Evolutionary conservation across 2,329 filamentous ascomycete species (phyloP), one percentile per base, ranked within the genome.

Genomic region (Aspergillus pseudoterreus): DNA sequence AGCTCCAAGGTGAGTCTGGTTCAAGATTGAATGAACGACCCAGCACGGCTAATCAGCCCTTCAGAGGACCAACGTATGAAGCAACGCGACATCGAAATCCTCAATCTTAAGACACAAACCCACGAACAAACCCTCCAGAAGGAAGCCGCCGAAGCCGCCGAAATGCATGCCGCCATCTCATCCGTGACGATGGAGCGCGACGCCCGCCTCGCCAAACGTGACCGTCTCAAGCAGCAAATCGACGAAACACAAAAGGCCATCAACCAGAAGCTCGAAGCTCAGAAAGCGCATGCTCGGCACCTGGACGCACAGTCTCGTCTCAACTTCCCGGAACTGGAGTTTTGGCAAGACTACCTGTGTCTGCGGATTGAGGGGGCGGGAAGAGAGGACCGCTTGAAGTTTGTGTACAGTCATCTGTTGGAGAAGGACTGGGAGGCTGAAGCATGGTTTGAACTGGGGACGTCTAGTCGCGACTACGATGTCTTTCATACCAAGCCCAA

Each of bases 261-360:
- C 49, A 69, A 69, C 27, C 71, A 74, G 48, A 73, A 70, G 54
- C 36, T 75, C 33, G 71, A 75, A 47, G 74, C 75, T 4, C 76
- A 78, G 57, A 71, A 71, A 47, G 65, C 66, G 11, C 74, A 78
- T 67, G 84, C 88, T 44, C 81, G 83, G 56, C 85, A 90, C 61
- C 78, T 95, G 35, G 90, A 95, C 63, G 82, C 86, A 2, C 92
- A 97, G 74, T 83, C 88, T 49, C 83, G 90, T 32, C 88, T 92
- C 72, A 97, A 99, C 71, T 82, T 89, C 41, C 94, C 94, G 0
- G 94, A 99, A 75, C 80, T 99, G 43, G 88, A 92, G 60, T 97
- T 97, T 68, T 99, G 94, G 94, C 88, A 95, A 69, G 87, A 87
- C 49, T 94, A 92, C 67, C 77, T 99, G 53, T 92, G 92, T 52